phyloP scores from a whole-genome alignment of 768 basidiomycete genomes.

The Botryobasidium botryosum region DNA sequence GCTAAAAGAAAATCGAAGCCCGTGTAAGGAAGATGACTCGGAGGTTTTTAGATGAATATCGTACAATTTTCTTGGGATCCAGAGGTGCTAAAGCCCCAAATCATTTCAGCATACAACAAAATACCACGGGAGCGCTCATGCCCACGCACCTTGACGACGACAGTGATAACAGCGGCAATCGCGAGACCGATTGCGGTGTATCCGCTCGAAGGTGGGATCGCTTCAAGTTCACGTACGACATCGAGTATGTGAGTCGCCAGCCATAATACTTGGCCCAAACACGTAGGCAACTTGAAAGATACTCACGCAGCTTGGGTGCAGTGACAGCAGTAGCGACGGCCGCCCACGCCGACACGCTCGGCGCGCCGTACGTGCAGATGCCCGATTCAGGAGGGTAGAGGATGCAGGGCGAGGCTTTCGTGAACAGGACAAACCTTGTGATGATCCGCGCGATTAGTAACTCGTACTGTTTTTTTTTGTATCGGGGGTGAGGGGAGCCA shows the following conservation, averaged over 20 bases:
- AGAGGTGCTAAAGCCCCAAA: too few relatives aligned
- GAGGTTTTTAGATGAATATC: not conserved
- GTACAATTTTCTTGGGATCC: slow-evolving; percentile 32
- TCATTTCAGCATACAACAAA: too few relatives aligned
- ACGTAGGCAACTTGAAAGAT: not conserved
- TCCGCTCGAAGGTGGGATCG: slow-evolving; percentile 36
- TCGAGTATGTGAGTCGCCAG: not conserved
- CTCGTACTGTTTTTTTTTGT: not conserved
- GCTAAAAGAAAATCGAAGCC: not conserved
- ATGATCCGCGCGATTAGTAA: not conserved
- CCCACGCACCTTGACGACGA: too few relatives aligned
- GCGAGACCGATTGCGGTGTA: slow-evolving; percentile 39
- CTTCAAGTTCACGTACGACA: not conserved
- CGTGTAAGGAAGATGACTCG: not conserved
- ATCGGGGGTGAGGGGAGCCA: not conserved
- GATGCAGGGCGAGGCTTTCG: slow-evolving; percentile 45
- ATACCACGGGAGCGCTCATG: too few relatives aligned
- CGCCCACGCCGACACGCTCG: slow-evolving; percentile 38
- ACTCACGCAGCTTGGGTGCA: slow-evolving; percentile 22
- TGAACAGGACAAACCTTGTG: slow-evolving; percentile 36
- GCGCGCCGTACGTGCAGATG: slow-evolving; percentile 37
- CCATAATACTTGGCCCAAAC: not conserved
- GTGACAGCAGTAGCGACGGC: slow-evolving; percentile 39
- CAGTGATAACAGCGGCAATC: slow-evolving; percentile 27
- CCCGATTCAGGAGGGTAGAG: slow-evolving; percentile 17